These are phyloP conservation scores for Boletales sp. DNA, from an alignment of 768 basidiomycete species.

Conservation along the genomic window DNA sequence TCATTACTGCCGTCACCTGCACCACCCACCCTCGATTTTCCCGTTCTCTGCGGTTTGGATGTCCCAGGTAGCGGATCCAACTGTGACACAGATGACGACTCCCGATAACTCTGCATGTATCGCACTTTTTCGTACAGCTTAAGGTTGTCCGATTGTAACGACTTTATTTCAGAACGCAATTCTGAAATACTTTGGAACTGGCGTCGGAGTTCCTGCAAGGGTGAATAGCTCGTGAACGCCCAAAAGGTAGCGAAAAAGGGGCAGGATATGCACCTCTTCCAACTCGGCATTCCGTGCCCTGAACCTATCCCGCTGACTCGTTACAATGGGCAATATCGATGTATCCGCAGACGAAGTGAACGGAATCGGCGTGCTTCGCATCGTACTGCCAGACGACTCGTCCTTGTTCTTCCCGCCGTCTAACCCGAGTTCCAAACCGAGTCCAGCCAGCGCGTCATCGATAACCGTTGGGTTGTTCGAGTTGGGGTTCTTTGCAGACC, in stretches of 20 bases:
- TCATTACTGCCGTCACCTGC: slow-evolving; percentile 28
- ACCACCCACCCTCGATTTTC: slow-evolving; percentile 4
- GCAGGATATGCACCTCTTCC: slow-evolving; percentile 65
- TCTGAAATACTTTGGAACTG: slow-evolving; percentile 95
- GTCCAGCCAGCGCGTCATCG: slow-evolving; percentile 61
- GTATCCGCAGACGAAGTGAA: slow-evolving; percentile 79
- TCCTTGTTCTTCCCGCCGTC: slow-evolving; percentile 15
- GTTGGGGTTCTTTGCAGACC: slow-evolving; percentile 10
- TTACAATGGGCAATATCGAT: slow-evolving; percentile 97
- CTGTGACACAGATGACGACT: slow-evolving; percentile 64
- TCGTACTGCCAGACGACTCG: slow-evolving; percentile 18
- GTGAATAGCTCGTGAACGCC: neutral
- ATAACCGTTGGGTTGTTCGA: slow-evolving; percentile 26
- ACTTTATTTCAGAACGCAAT: slow-evolving; percentile 87
- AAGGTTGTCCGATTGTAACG: slow-evolving; percentile 90
- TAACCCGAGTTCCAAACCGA: slow-evolving; percentile 55
- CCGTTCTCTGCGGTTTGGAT: slow-evolving; percentile 12
- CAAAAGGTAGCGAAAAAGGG: neutral
- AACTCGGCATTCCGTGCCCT: slow-evolving; percentile 94
- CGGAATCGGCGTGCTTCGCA: slow-evolving; percentile 61
- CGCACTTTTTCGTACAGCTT: slow-evolving; percentile 99
- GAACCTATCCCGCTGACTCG: slow-evolving; percentile 96
- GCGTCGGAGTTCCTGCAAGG: slow-evolving; percentile 78
- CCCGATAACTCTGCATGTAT: slow-evolving; percentile 96
- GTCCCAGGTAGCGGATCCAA: slow-evolving; percentile 61